These are phyloP conservation scores for Nymphaea thermarum DNA, from an alignment of 164 flowering plant genomes.

Conservation along the genomic window DNA sequence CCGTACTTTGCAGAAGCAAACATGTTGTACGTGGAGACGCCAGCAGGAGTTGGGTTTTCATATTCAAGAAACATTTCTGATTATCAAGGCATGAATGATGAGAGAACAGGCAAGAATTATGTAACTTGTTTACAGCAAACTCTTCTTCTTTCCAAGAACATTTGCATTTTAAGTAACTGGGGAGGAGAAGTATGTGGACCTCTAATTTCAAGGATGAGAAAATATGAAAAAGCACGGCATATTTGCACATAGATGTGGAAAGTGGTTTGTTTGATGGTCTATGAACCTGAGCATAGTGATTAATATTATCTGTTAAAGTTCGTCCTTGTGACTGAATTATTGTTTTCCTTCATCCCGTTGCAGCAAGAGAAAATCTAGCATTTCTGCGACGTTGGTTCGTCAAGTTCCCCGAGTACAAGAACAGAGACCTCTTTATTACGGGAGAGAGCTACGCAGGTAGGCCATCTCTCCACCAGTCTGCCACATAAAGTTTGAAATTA, in stretches of 20 bases:
- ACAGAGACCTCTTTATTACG: constrained; percentile 55
- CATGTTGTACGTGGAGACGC: constrained; percentile 78
- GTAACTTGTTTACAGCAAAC: no score
- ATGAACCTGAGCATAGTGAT: no score
- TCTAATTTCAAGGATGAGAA: not conserved
- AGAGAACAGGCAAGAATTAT: constrained; percentile 49
- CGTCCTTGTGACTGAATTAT: not conserved
- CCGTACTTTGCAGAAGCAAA: constrained; percentile 67
- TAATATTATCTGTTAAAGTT: no score
- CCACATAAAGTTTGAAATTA: no score
- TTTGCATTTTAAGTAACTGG: not conserved
- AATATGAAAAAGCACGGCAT: not conserved
- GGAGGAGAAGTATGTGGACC: not conserved
- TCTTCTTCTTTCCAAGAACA: not conserved
- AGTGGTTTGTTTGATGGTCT: not conserved
- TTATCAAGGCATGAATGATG: constrained; percentile 53
- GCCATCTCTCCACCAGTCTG: not conserved
- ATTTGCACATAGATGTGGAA: no score
- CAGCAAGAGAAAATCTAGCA: constrained; percentile 65
- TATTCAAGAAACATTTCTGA: constrained; percentile 50
- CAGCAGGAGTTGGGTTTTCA: constrained; percentile 69
- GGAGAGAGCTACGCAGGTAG: constrained; percentile 92
- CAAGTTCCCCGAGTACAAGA: constrained; percentile 58
- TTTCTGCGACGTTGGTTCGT: constrained; percentile 61
- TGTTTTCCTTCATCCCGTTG: not conserved